Conservation (phyloP, 2,329 filamentous ascomycete species). For the Dactylellina leptospora region DNA sequence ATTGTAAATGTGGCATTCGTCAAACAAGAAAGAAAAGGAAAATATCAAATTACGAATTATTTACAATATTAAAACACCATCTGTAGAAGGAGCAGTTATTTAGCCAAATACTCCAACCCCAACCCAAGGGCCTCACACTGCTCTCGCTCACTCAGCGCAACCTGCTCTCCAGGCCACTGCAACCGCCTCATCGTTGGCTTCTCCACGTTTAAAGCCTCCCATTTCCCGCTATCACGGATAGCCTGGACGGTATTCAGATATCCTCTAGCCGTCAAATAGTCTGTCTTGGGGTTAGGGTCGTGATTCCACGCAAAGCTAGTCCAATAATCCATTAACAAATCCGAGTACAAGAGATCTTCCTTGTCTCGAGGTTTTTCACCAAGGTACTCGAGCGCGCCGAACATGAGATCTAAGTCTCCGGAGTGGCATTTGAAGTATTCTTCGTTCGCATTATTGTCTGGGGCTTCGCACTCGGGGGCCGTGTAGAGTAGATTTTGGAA, state of each 20-base stretch:
- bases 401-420: conserved; percentile 61
- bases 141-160: conserved; percentile 8
- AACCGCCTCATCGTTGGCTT: conserved; percentile 33
- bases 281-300: conserved; percentile 58
- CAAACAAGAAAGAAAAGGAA: too few relatives aligned
- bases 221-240: conserved; percentile 57
- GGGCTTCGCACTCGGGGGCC: conserved; percentile 58
- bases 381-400: conserved; percentile 59
- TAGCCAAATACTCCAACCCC: conserved; percentile 7
- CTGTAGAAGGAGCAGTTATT: too few relatives aligned
- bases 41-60: too few relatives aligned
- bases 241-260: conserved; percentile 58
- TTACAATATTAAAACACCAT: too few relatives aligned
- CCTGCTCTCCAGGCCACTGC: conserved; percentile 37
- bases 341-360: conserved; percentile 59
- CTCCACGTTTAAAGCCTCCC: conserved; percentile 55
- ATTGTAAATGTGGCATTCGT: too few relatives aligned
- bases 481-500: conserved; percentile 59
- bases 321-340: conserved; percentile 60
- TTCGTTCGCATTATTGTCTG: conserved; percentile 55
- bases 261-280: conserved; percentile 58
- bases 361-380: conserved; percentile 60
- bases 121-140: conserved; percentile 20
- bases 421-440: conserved; percentile 63
- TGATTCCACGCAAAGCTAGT: conserved; percentile 59